Evolutionary conservation across 768 basidiomycete species (phyloP), one percentile per base, ranked within the genome.

Genomic region (Coprinopsis sp.): DNA sequence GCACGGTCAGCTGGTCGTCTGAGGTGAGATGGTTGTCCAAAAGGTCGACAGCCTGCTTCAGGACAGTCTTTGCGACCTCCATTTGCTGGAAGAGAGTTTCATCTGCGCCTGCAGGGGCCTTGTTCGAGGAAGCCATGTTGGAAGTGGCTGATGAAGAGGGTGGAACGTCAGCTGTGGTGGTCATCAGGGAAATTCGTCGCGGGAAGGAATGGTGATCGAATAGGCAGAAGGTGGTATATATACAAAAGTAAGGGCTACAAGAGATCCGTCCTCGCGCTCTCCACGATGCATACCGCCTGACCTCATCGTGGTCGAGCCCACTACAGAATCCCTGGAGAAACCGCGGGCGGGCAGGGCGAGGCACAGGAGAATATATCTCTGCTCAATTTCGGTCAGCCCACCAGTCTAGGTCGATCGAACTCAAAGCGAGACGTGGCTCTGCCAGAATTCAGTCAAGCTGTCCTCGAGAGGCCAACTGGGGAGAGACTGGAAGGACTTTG

Each of bases 321-420:
- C 39, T 39, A 36, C 40, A 23, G 31, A 28, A 4, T 37, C 33
- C 14, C 28, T 27, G 6, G 19, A 25, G 39, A 42, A 47, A 31
- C 49, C 31, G 22, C 18, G 22, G 14, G 37, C 33, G 31, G 37
- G 34, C 34, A 44, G 30, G 28, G 25, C n/a, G 11, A 28, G 38
- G 38, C 27, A 23, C 30, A 37, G 31, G 38, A 52, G 51, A 49
- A 70, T 87, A 73, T 86, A 70, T 73, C 84, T 84, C 79, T 68
- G 65, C 84, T 78, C 70, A 90, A 91, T 89, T 91, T 84, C 85
- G 79, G 72, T 72, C 69, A 67, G 69, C 78, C 78, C 80, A 80
- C 67, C 52, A 50, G 43, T 51, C 58, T 51, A 63, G 69, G 73
- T 63, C 60, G 68, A 61, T 73, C 84, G 82, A 87, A 88, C 87